Conservation (phyloP, 192 early-diverging fungal species). For the Umbelopsis isabellina region DNA sequence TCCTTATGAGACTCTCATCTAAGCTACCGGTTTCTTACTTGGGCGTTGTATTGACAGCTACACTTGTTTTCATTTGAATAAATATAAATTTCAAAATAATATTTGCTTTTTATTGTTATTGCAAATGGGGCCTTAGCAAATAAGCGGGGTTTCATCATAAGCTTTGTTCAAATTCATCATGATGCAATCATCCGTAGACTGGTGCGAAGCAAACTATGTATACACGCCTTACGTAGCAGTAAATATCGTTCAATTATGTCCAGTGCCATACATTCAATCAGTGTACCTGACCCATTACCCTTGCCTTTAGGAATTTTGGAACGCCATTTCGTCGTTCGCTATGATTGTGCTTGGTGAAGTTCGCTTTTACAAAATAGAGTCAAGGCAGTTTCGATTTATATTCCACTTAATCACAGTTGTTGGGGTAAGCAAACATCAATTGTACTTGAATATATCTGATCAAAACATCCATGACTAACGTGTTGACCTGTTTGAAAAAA, state of each 20-base stretch:
- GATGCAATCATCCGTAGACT: constrained; percentile 15
- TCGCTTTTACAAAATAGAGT: constrained; percentile 11
- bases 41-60: constrained; percentile 20
- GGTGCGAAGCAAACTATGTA: constrained; percentile 21
- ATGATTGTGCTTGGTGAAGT: constrained; percentile 12
- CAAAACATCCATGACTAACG: neutral
- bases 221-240: constrained; percentile 4
- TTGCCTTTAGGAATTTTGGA: constrained; percentile 11
- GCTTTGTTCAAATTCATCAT: neutral
- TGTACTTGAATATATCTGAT: neutral
- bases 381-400: constrained; percentile 16
- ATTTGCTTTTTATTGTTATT: neutral
- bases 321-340: constrained; percentile 6
- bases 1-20: constrained; percentile 88
- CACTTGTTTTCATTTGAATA: constrained; percentile 22
- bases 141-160: neutral
- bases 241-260: neutral
- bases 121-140: constrained; percentile 4
- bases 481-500: neutral
- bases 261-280: too few relatives aligned
- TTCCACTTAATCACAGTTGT: constrained; percentile 8
- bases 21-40: constrained; percentile 28
- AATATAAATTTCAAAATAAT: neutral
- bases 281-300: too few relatives aligned
- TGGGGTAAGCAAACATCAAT: neutral